These are phyloP conservation scores for Dalechampia spathulata DNA, from an alignment of 441 rosid genomes.

Conservation along the genomic window DNA sequence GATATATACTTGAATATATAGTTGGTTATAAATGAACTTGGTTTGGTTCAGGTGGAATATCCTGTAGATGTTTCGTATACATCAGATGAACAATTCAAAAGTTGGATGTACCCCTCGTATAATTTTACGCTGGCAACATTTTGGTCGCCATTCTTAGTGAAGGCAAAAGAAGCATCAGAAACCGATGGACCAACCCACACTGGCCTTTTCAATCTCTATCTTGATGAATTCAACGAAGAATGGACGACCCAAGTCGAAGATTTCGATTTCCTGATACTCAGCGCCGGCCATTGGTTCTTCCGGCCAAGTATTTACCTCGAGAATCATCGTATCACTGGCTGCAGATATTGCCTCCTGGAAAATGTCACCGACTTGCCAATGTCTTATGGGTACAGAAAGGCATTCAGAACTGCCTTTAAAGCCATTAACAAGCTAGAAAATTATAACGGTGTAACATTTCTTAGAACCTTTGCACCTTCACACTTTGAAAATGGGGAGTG, in stretches of 20 bases:
- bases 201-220: constrained; percentile 40
- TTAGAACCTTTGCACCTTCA: constrained; percentile 75
- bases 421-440: constrained; percentile 25
- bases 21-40: too few relatives aligned
- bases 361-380: constrained; percentile 61
- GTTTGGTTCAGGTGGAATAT: constrained; percentile 57
- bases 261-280: constrained; percentile 51
- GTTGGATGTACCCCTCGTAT: constrained; percentile 43
- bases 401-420: constrained; percentile 49
- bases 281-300: constrained; percentile 80
- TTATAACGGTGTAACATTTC: constrained; percentile 26
- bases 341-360: constrained; percentile 51
- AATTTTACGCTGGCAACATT: constrained; percentile 51
- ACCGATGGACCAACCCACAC: constrained; percentile 32
- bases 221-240: constrained; percentile 46
- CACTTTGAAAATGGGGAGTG: constrained; percentile 88
- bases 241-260: constrained; percentile 44
- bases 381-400: constrained; percentile 57
- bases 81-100: constrained; percentile 40
- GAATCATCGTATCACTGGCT: constrained; percentile 50
- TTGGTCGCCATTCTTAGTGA: constrained; percentile 76
- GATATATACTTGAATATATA: too few relatives aligned
- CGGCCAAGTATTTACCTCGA: constrained; percentile 65
- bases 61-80: constrained; percentile 45
- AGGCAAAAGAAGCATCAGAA: constrained; percentile 36